These are phyloP conservation scores for Nannizziopsis barbatae DNA, from an alignment of 2,329 filamentous ascomycete genomes.

Conservation along the genomic window DNA sequence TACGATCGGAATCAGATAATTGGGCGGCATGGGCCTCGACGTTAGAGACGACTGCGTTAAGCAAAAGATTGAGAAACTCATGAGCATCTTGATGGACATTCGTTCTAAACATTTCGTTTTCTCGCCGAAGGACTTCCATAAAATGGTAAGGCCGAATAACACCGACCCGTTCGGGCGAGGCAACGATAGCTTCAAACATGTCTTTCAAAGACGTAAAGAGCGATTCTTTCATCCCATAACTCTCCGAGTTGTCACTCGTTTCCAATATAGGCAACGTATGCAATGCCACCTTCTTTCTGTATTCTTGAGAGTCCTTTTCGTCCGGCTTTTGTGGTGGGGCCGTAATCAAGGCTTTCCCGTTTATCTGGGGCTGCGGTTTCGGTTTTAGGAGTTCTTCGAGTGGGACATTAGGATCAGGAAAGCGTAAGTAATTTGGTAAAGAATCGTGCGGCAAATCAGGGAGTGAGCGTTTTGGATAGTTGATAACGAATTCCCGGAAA, in stretches of 20 bases:
- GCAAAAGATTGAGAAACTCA: slow-evolving; percentile 83
- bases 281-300: slow-evolving; percentile 94
- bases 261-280: slow-evolving; percentile 77
- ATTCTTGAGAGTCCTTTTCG: slow-evolving; percentile 91
- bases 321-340: slow-evolving; percentile 56
- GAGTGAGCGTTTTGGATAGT: slow-evolving; percentile 66
- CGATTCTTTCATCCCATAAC: slow-evolving; percentile 88
- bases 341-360: slow-evolving; percentile 9
- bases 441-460: slow-evolving; percentile 56
- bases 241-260: slow-evolving; percentile 65
- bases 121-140: slow-evolving; percentile 80
- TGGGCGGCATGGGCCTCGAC: slow-evolving; percentile 72
- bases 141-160: slow-evolving; percentile 89
- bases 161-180: slow-evolving; percentile 69
- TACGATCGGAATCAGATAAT: slow-evolving; percentile 32
- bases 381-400: slow-evolving; percentile 37
- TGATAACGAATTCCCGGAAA: slow-evolving; percentile 88
- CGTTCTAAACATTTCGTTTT: slow-evolving; percentile 95
- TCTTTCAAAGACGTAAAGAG: slow-evolving; percentile 92
- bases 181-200: slow-evolving; percentile 83
- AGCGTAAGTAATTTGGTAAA: slow-evolving; percentile 39
- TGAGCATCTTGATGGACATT: slow-evolving; percentile 98
- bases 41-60: slow-evolving; percentile 93
- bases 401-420: slow-evolving; percentile 49
- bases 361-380: slow-evolving; percentile 28